Base-by-base conservation (phyloP, 139 green algal species). In the Microglena sp. region DNA sequence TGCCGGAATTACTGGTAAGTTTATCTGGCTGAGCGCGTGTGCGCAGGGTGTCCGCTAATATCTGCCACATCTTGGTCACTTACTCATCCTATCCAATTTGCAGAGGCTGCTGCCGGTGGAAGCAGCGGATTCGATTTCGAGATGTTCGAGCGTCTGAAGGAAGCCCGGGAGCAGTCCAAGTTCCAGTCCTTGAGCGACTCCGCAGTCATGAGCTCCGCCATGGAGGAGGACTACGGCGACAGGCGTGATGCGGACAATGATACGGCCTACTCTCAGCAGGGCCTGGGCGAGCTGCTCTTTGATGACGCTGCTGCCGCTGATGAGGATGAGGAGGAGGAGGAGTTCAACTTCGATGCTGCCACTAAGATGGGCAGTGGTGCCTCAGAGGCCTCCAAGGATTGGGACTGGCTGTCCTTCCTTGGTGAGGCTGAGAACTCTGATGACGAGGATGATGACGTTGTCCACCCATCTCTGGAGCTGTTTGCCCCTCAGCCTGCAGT, bases 151-250 rank as follows among this genome's bases (percentile, higher is more conserved):
- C 11, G 15, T 15, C 15, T 50, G 11, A 50, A 50, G 11, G 15
- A 50, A 15, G 40, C 40, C 15, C 40, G 40, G 11, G 40, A 50
- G 40, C 40, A 50, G 40, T 24, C 18, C 45, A n/a, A n/a, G n/a
- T 30, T 81, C 8, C 69, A 67, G 65, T 50, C 58, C 30, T 68
- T 77, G 54, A 69, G 76, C 65, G 74, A 81, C 33, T 45, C 63
- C 45, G 76, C 76, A 69, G 69, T 81, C 28, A 33, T 77, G 65
- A 61, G 71, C 34, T 65, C 74, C 28, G 69, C 61, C 36, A 45
- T 77, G 30, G 60, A 81, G 69, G 74, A 81, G 66, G 46, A 67
- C 11, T 73, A 54, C 60, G 67, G 67, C 28, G 18, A 65, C 8
- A 30, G n/a, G 28, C 24, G 44, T 32, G 30, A 45, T 27, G 31